Percentiles rank a stretch among this genome's conserved stretches.
These are phyloP conservation scores for Globisporangium rhizosaccharum DNA, from an alignment of 352 stramenopile species.

Conservation along the genomic window DNA sequence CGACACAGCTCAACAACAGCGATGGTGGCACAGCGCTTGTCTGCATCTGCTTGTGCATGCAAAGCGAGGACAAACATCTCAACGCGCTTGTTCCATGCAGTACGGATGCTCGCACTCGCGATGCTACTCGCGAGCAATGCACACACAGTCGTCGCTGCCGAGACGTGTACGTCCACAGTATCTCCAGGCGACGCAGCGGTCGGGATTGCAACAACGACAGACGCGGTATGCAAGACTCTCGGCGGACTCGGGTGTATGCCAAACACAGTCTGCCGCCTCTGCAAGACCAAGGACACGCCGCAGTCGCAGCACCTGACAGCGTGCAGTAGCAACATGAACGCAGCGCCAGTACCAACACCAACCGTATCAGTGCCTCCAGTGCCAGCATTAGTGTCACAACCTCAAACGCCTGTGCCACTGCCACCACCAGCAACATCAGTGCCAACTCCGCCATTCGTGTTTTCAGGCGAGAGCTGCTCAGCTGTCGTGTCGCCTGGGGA, in stretches of 20 bases:
- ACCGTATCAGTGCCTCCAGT: neutral
- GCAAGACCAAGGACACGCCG: conserved; percentile 12
- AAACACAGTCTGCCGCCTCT: conserved; percentile 9
- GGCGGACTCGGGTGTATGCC: conserved; percentile 11
- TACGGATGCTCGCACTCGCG: neutral
- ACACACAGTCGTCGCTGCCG: neutral
- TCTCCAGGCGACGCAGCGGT: conserved; percentile 17
- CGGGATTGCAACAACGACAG: conserved; percentile 23
- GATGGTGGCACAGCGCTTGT: neutral
- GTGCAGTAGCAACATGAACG: neutral
- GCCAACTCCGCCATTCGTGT: neutral
- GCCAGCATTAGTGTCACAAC: no score
- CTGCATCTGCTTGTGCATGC: neutral
- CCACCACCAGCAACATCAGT: neutral
- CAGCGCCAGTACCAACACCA: neutral
- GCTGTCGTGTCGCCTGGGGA: conserved; percentile 9
- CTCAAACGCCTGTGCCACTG: no score
- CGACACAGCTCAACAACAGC: neutral
- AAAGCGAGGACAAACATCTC: neutral
- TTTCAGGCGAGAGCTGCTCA: conserved; percentile 1
- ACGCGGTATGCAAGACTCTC: conserved; percentile 13
- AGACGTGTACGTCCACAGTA: neutral
- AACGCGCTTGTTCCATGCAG: neutral
- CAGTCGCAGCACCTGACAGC: conserved; percentile 5
- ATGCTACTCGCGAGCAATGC: neutral